phyloP scores from a whole-genome alignment of 1,284 basidiomycete genomes.

The Ustilago xerochloae region DNA sequence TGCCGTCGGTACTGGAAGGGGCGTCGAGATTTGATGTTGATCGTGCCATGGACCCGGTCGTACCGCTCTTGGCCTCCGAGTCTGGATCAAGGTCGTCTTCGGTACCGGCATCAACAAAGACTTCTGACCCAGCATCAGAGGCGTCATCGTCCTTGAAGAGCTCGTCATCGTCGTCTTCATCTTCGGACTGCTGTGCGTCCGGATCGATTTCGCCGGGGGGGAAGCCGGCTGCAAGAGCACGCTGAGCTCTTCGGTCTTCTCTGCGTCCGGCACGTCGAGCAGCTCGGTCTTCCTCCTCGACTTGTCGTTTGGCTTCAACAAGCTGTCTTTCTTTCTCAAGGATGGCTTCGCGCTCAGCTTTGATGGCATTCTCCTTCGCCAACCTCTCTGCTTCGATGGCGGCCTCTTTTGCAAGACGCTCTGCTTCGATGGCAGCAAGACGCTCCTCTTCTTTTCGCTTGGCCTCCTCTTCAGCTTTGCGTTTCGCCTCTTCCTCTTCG shows the following conservation, averaged over 20 bases:
- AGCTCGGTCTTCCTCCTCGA: slow-evolving; percentile 42
- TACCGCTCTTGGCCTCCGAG: slow-evolving; percentile 25
- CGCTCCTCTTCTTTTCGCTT: slow-evolving; percentile 40
- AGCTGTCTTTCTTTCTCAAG: slow-evolving; percentile 39
- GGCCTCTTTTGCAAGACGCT: slow-evolving; percentile 23
- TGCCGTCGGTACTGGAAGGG: slow-evolving; percentile 43
- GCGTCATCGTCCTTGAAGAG: slow-evolving; percentile 2
- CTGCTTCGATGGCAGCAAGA: slow-evolving; percentile 44
- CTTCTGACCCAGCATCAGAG: slow-evolving; percentile 32
- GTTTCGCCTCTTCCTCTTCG: slow-evolving; percentile 16
- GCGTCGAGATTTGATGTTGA: slow-evolving; percentile 31
- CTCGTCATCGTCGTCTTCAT: slow-evolving; percentile 24
- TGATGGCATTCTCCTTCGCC: slow-evolving; percentile 33
- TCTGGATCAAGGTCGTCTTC: slow-evolving; percentile 15
- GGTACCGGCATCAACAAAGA: slow-evolving; percentile 37
- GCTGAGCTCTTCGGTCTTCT: slow-evolving; percentile 32
- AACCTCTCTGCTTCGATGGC: slow-evolving; percentile 15
- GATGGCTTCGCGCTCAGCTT: slow-evolving; percentile 29
- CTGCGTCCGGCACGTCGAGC: slow-evolving; percentile 34
- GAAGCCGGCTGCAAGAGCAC: slow-evolving; percentile 32
- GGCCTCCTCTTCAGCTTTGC: slow-evolving; percentile 14
- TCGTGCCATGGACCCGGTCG: slow-evolving; percentile 29
- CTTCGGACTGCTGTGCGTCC: slow-evolving; percentile 21
- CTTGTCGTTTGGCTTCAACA: slow-evolving; percentile 47
- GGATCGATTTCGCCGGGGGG: slow-evolving; percentile 32